Evolutionary conservation across 257 asterid genomes (phyloP), one percentile per base, ranked within the genome.

Genomic region (Nicotiana undulata): DNA sequence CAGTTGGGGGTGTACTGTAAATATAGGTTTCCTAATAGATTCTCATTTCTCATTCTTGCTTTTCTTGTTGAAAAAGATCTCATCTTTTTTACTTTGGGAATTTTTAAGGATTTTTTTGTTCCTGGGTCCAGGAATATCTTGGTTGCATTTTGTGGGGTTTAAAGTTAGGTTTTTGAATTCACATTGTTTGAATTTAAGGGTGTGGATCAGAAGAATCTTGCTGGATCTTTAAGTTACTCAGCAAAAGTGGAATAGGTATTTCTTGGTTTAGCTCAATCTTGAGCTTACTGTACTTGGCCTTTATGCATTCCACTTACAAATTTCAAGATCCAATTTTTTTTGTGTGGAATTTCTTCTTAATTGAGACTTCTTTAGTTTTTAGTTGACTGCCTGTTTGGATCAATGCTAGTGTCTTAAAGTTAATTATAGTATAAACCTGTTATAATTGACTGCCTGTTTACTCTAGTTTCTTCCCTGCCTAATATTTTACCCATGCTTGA

Each of bases 261-360:
- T 75, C 9, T 70, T 82, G 82, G 83, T 66, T 85, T 85, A 65
- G 79, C 81, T 86, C 75, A 32, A 77, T 83, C 34, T 80, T 81
- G 22, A 81, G 76, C 75, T 59, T 51, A 26, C 2, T 59, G 20
- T 29, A 49, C 63, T 60, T 12, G 9, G 3, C 20, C 20, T 17
- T 67, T 34, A 0, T 26, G 32, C 15, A 13, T 13, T 34, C 26
- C 40, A 79, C 26, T 13, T 81, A 74, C 65, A 79, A 81, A 82
- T 87, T 86, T 83, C 66, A 88, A 89, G 91, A 89, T 89, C 90
- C 79, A 26, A 82, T 74, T 81, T 76, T 40, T 37, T 75, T 56
- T 58, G n/a, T 76, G 18, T 61, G 46, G 49, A 55, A 79, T 20
- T 24, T 79, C 16, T 63, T 79, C n/a, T 79, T 53, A 13, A 37